Evolutionary conservation across 495 filamentous ascomycete species (phyloP), one percentile per base, ranked within the genome.

Genomic region (Penicillium salamii): DNA sequence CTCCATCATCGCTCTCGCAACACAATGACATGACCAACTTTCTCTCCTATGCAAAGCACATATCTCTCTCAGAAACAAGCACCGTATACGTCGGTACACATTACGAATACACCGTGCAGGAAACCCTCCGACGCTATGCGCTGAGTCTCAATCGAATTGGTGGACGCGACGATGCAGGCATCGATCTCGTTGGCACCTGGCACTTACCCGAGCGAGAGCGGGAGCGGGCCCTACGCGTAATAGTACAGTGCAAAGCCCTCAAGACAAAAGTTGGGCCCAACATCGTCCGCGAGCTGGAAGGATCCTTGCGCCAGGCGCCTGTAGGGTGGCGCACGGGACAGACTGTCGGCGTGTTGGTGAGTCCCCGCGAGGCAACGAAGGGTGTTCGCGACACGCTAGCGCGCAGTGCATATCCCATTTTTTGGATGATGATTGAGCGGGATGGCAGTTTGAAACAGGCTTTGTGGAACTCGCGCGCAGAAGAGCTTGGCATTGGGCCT

Each of bases 141-240:
- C 87, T 97, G 70, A 58, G 61, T 23, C 78, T 97, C 4, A 71
- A 75, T 37, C 86, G 89, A 36, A 79, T 86, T 13, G 93, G 93
- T 54, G 86, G 88, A 31, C 73, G 71, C 21, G 80, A 79, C 13
- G 91, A 97, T 68, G 73, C 69, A 41, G 92, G 92, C 26, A 88
- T 95, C 60, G 92, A 97, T 64, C 78, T 97, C 0, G 69, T 90
- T 2, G 91, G 91, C 18, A 81, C 81, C 14, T 97, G 92, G 92
- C 67, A 74, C 11, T 66, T 90, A 6, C 83, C 84, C 8, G 48
- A 54, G 35, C 58, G 54, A 18, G 68, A 73, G 4, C 60, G 50
- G 36, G 56, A 61, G 42, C 66, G 42, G 2, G 76, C 81, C 0
- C 49, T 93, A 4, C 79, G 77, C 42, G 81, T 90, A 1, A 55